Evolutionary conservation across 2,329 filamentous ascomycete genomes (phyloP).

Genomic region (Simplicillium sp.): DNA sequence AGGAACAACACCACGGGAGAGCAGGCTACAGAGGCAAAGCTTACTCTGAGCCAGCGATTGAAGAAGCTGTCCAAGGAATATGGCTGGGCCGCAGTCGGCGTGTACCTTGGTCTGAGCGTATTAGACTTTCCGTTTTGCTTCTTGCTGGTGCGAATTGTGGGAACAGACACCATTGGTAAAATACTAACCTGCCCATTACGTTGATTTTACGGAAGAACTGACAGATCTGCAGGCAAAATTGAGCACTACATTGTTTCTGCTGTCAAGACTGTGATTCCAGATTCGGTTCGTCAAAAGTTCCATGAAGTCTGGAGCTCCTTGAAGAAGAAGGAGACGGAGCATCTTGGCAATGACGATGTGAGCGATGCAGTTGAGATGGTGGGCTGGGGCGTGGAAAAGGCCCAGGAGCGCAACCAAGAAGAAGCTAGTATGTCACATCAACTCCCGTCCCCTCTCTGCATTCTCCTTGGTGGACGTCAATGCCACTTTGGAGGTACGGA

Average conservation of each 20-base stretch:
- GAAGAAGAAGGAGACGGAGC: conserved; percentile 33
- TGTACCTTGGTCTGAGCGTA: conserved; percentile 75
- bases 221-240: conserved; percentile 33
- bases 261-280: conserved; percentile 49
- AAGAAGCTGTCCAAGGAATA: conserved; percentile 86
- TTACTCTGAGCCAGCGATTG: conserved; percentile 59
- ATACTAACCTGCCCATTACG: conserved; percentile 5
- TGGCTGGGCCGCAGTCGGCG: conserved; percentile 86
- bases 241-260: conserved; percentile 60
- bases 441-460: neutral
- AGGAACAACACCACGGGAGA: conserved; percentile 14
- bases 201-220: conserved; percentile 9
- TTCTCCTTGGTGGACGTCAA: too few species aligned
- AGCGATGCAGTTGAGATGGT: conserved; percentile 40
- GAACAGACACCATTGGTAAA: conserved; percentile 76
- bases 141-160: conserved; percentile 70
- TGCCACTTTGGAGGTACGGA: too few species aligned
- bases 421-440: conserved; percentile 61
- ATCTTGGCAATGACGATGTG: conserved; percentile 31
- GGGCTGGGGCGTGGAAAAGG: conserved; percentile 53
- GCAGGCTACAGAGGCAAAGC: conserved; percentile 14
- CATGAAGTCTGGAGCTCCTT: conserved; percentile 37
- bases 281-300: conserved; percentile 45
- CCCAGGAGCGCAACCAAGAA: conserved; percentile 48
- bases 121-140: conserved; percentile 96